A percentile compares a stretch with the other conserved stretches of the same genome.
Evolutionary conservation across 371 early-diverging fungal genomes (phyloP).

Genomic region (Mortierella sp.): DNA sequence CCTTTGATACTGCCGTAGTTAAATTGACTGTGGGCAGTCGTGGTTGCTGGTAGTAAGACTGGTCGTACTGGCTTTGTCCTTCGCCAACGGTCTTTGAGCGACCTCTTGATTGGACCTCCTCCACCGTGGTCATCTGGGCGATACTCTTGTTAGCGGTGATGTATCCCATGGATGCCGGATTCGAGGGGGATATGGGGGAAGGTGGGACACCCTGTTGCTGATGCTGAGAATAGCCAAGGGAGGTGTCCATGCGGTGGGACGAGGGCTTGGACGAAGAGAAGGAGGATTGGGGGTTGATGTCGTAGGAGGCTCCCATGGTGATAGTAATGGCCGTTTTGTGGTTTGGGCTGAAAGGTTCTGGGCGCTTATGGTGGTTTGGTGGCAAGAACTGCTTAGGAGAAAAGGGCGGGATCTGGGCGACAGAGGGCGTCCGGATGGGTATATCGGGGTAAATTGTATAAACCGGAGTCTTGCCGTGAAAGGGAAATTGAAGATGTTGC

Average conservation of each 20-base stretch:
- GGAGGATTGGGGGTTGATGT: constrained; percentile 9
- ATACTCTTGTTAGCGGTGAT: constrained; percentile 6
- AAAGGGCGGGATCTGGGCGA: constrained; percentile 10
- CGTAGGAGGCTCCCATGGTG: not conserved
- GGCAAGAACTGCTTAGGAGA: constrained; percentile 27
- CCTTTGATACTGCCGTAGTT: not conserved
- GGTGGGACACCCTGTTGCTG: not conserved
- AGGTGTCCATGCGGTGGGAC: not conserved
- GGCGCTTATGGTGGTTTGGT: constrained; percentile 6
- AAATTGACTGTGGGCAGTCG: no score
- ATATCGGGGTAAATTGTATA: constrained; percentile 50
- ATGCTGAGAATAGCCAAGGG: not conserved
- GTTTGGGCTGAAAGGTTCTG: not conserved
- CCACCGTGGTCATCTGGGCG: not conserved
- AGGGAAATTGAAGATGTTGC: not conserved
- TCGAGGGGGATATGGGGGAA: constrained; percentile 25
- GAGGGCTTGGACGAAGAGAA: constrained; percentile 11
- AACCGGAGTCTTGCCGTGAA: constrained; percentile 16
- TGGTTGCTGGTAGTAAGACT: constrained; percentile 46
- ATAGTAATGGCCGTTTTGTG: not conserved
- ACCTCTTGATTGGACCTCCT: not conserved
- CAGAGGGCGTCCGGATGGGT: constrained; percentile 19
- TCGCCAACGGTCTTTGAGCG: constrained; percentile 2
- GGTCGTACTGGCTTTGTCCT: constrained; percentile 14
- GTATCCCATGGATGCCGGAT: not conserved